Evolutionary conservation across 371 early-diverging fungal species (phyloP), one percentile per base, ranked within the genome.

Genomic region (Sporodiniella umbellata): DNA sequence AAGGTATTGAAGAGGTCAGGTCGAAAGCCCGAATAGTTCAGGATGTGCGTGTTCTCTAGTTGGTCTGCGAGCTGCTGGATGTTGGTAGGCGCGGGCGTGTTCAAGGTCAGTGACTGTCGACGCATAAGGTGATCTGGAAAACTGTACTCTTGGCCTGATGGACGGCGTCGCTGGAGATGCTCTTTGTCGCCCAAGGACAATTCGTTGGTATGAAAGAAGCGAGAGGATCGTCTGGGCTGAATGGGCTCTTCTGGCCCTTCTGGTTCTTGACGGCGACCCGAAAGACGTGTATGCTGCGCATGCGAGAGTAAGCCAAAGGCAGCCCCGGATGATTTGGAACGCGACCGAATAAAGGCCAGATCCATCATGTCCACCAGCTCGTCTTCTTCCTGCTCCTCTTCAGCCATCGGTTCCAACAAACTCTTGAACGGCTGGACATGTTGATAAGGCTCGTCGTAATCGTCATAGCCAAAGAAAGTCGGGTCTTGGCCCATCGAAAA

Each of bases 401-500:
- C 73, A 12, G 45, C 56, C 70, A 72, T 77, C 5, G 73, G 64
- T 8, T 64, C 65, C 19, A 75, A 45, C 17, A 67, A 61, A 6
- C 45, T 56, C 17, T 60, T 65, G 26, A 56, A 63, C n/a, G n/a
- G n/a, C 12, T 22, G 21, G 14, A 37, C 52, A 31, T 49, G 56
- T 21, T 23, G 40, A 54, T 26, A 47, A 45, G 33, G 44, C 10
- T 72, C 65, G 21, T 64, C 56, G 18, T 58, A 60, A 37, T 72
- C 71, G 44, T 61, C 63, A 37, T 76, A 76, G 3, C 72, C 76
- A 50, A 75, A 75, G 33, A 60, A 64, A 1, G 69, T 46, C 8
- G 68, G 64, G 40, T 72, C 71, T 44, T 76, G 73, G 8, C 77
- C 77, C 62, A 76, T 68, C 2, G 77, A 72, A 46, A 72, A 76